Base-by-base conservation (phyloP, 805 yeast species). In the Yueomyces sp. region DNA sequence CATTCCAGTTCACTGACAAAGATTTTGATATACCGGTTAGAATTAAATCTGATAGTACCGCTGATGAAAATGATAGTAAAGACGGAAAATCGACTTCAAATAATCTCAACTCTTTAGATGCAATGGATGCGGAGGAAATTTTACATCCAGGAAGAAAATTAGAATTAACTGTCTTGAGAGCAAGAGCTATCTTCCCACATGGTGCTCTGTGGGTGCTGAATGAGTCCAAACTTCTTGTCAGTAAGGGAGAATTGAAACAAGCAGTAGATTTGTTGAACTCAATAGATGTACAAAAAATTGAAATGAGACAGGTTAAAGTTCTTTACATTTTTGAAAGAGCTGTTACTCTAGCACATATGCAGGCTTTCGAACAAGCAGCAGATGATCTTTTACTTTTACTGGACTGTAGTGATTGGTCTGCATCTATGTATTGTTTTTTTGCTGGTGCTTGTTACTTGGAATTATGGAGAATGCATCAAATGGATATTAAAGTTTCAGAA, bases 221-320 rank as follows among this genome's bases (percentile, higher is more conserved):
- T 60, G 92, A 86, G 61, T 88, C 94, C 2, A 73, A 95, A 45
- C 77, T 84, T 76, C 67, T 83, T 30, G 87, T 95, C 1, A 72
- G 84, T 1, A 74, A 81, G 50, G 94, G 95, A 9, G 66, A 81
- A 43, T 60, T 85, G 38, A 68, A 66, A 26, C 75, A 74, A 50
- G 90, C 96, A 0, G 73, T 85, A 7, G 67, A 66, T 5, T 57
- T 82, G 40, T 80, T 90, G 84, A 88, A 85, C 53, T 65, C 74
- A 3, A 73, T 78, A 47, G 62, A 62, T 40, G 62, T 70, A 5
- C 57, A 65, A 41, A 75, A 74, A 36, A 81, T 85, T 44, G 80
- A 84, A 55, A 85, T 90, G 95, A 78, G 78, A 53, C 97, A 90
- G 62, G 83, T 86, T 27, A 94, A 88, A 62, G 94, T 95, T 0